Evolutionary conservation across 2,329 filamentous ascomycete species (phyloP), one percentile per base, ranked within the genome.

Genomic region (Zelopaecilomyces penicillatus): DNA sequence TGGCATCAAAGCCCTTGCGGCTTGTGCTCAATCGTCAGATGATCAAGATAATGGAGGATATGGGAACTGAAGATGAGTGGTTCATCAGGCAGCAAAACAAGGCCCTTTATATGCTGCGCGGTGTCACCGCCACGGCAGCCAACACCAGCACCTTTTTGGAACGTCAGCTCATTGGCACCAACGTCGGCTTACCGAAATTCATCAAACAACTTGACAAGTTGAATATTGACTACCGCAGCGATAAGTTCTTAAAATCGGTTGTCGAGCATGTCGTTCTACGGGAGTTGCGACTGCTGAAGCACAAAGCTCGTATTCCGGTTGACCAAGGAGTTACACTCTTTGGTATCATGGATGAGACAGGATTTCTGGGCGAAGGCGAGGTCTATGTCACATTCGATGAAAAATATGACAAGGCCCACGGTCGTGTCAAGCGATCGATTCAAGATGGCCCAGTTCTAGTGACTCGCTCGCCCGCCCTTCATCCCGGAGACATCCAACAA

Each of bases 21-120:
- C 70, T 90, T 52, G 77, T 81, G 12, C 72, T 94, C 1, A 94
- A 94, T 55, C 80, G 84, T 1, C 86, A 87, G 52, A 71, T 90
- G 49, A 88, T 94, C 65, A 94, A 94, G 59, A 88, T 94, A 5
- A 62, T 95, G 1, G 88, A 95, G 56, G 88, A 94, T 52, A 80
- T 91, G 60, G 73, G 75, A 0, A 79, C 85, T 0, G 58, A 69
- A 0, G 56, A 66, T 1, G 45, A 63, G 0, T 83, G 76, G 59
- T 91, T 95, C 51, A 57, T 83, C 8, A 55, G 69, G 0, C 63
- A 87, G 1, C 87, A 93, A 59, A 65, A 69, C 1, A 65, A 67
- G n/a, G 82, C 82, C 29, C 64, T 93, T 4, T 52, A 71, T 0
- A 66, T 73, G 9, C 66, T 94, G 4, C 74, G 78, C 3, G 62